Evolutionary conservation across 805 yeast genomes (phyloP).

Genomic region (Metschnikowia dekortorum): DNA sequence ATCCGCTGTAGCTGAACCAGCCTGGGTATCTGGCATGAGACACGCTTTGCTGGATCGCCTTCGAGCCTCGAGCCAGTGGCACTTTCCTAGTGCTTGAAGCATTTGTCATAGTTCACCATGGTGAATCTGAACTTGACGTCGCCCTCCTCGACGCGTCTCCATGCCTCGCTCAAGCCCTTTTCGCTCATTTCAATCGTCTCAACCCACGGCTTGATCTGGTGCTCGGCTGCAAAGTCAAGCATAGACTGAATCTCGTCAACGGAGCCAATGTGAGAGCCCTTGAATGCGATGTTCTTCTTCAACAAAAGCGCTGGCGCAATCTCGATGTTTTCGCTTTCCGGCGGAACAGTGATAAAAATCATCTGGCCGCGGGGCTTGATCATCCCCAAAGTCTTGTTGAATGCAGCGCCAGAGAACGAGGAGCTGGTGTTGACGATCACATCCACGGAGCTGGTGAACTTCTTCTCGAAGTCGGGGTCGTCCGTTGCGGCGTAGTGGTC

Average conservation of each 20-base stretch:
- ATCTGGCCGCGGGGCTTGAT: constrained; percentile 15
- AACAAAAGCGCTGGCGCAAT: constrained; percentile 11
- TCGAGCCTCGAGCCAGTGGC: no score
- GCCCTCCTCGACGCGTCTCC: constrained; percentile 14
- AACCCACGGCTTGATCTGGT: constrained; percentile 17
- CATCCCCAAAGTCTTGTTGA: constrained; percentile 13
- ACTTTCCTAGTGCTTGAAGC: constrained; percentile 6
- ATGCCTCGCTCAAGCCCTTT: constrained; percentile 13
- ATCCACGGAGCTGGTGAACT: constrained; percentile 12
- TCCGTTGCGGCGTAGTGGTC: constrained; percentile 28
- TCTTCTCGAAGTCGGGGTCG: constrained; percentile 20
- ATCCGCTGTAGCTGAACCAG: no score
- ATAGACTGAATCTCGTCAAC: constrained; percentile 15
- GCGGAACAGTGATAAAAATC: constrained; percentile 17
- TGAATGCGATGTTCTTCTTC: constrained; percentile 13
- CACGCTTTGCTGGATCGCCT: no score
- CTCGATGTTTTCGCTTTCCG: constrained; percentile 7
- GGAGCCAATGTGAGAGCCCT: constrained; percentile 15
- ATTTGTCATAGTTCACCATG: constrained; percentile 17
- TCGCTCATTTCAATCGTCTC: constrained; percentile 17
- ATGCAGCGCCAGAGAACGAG: constrained; percentile 16
- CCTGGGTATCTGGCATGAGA: no score
- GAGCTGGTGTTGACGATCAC: constrained; percentile 15
- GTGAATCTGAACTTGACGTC: constrained; percentile 17
- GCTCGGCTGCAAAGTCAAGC: constrained; percentile 18